Base-by-base conservation (phyloP, 495 filamentous ascomycete genomes). In the Barbatosphaeria neglecta region DNA sequence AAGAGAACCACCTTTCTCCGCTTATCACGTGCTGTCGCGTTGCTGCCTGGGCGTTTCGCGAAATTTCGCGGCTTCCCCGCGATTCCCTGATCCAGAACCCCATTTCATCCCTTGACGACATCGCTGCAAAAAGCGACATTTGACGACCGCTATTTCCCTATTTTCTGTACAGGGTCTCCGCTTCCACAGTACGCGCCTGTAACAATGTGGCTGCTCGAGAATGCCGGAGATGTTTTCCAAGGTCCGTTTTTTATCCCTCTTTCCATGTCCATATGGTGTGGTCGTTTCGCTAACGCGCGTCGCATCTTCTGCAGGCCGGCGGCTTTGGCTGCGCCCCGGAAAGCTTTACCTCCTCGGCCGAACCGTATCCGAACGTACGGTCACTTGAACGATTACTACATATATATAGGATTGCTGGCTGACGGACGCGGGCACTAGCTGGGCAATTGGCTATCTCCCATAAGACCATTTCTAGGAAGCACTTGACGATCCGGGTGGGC, bases 381-480 rank as follows among this genome's bases (percentile, higher is more conserved):
- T 23, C 20, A 3, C 24, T n/a, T n/a, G 37, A 1, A 16, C 18
- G 15, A 22, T 37, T n/a, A 27, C 20, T 23, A 3, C n/a, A 33
- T 11, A 16, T 24, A 4, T 16, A 45, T 17, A 50, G 27, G 37
- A 35, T 53, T 65, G n/a, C n/a, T n/a, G n/a, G n/a, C n/a, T n/a
- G n/a, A n/a, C n/a, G n/a, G 44, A 59, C 41, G 18, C 39, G 22
- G 22, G 41, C 22, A 43, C 39, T 44, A 68, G 64, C 60, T 52
- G 81, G 80, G 64, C 55, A 77, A 61, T 66, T 73, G 65, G 75
- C 55, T 57, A 81, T 80, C 60, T 86, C 64, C 43, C 69, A 88
- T 47, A 82, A 84, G 50, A 80, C 80, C 6, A 81, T 98, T 42
- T 98, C 92, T n/a, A 76, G 90, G 24, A 83, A 90, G 50, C 92